Evolutionary conservation across 768 basidiomycete genomes (phyloP).

Genomic region (Naganishia friedmannii): DNA sequence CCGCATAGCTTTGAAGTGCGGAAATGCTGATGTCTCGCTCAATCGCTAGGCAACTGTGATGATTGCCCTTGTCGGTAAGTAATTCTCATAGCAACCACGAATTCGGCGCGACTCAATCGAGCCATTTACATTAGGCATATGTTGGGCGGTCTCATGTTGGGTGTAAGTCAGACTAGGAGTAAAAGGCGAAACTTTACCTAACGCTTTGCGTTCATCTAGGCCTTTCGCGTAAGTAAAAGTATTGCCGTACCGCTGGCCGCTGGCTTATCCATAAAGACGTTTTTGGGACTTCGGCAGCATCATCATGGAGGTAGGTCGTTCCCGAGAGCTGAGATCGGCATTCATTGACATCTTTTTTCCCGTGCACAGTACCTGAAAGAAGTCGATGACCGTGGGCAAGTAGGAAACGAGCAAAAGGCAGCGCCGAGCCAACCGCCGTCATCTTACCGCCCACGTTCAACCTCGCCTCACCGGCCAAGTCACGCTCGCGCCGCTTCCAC

Average conservation of each 20-base stretch:
- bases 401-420: constrained; percentile 20
- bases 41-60: constrained; percentile 81
- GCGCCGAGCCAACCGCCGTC: constrained; percentile 12
- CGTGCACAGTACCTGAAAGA: constrained; percentile 66
- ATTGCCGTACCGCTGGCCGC: not conserved
- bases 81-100: too few species aligned
- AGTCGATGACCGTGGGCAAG: constrained; percentile 55
- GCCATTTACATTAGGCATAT: constrained; percentile 58
- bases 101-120: not conserved
- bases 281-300: constrained; percentile 53
- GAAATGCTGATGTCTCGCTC: too few species aligned
- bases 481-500: constrained; percentile 50
- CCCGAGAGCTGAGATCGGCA: not conserved
- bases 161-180: constrained; percentile 53
- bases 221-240: constrained; percentile 66
- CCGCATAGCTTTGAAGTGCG: too few species aligned
- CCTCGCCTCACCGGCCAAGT: constrained; percentile 36
- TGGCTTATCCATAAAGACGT: not conserved
- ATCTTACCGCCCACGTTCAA: constrained; percentile 31
- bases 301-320: constrained; percentile 68
- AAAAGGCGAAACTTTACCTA: not conserved
- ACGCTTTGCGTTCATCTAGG: constrained; percentile 23
- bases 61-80: constrained; percentile 67
- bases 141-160: constrained; percentile 98
- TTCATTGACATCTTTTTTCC: too few species aligned